Base-by-base conservation (phyloP, 2,329 filamentous ascomycete species). In the Ceratocystis variospora region DNA sequence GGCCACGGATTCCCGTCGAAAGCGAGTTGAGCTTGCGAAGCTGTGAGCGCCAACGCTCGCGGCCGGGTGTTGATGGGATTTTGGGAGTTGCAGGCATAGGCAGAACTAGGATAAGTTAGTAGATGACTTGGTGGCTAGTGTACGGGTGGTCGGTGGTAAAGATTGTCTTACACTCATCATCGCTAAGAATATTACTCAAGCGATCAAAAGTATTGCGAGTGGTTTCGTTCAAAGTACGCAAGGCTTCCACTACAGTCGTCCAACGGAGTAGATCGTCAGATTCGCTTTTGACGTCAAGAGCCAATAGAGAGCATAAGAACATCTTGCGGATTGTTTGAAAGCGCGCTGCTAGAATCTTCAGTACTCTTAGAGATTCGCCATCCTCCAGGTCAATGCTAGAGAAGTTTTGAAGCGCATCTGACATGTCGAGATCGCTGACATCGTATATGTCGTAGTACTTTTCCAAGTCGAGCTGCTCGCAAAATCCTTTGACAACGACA, bases 401-500 rank as follows among this genome's bases (percentile, higher is more conserved):
- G 67, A 87, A 86, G 1, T 84, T 84, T 55, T 81, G 77, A 70
- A 86, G 80, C n/a, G 87, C 83, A 71, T 90, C 87, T 22, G 83
- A 81, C 45, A 90, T 83, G 73, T 92, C 88, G 66, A 86, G 82
- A 67, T 87, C 82, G 68, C 83, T 88, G 68, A 93, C 84, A 70
- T 92, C 89, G 73, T 93, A 92, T 68, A 93, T 88, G 72, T 97
- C 93, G 71, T 94, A 89, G 73, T 96, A 96, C 75, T 91, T 94
- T 71, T 96, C 90, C 55, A 99, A 77, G 72, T 96, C 89, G 62
- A 88, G 83, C 72, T 88, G 84, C 73, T 92, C 86, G 1, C 92
- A 85, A 66, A 96, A 84, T 0, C 82, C 83, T 72, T 87, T 87
- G 22, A 97, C 79, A 2, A 80, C 80, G 50, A 81, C 79, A 69